These are phyloP conservation scores for Coniochaeta ligniaria DNA, from an alignment of 2,329 filamentous ascomycete species.

Conservation along the genomic window DNA sequence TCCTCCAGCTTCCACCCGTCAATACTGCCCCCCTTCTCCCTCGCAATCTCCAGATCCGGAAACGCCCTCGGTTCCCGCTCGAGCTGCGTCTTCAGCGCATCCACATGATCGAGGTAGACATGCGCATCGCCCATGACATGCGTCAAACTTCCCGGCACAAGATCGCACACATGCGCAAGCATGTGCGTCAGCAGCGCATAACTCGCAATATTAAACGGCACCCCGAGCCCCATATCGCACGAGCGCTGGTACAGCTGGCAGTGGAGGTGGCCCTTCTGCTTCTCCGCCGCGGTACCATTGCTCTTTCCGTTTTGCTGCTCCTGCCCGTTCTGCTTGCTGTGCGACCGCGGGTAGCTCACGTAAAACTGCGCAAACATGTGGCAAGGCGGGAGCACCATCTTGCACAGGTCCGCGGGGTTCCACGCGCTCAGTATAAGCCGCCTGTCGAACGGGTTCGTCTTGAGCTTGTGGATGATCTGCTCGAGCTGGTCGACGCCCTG, in stretches of 20 bases:
- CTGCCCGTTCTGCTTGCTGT: conserved; percentile 1
- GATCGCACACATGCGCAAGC: conserved; percentile 77
- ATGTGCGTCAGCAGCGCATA: conserved; percentile 95
- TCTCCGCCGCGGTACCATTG: conserved; percentile 11
- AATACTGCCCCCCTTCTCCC: conserved; percentile 64
- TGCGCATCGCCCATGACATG: conserved; percentile 99
- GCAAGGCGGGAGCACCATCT: conserved; percentile 90
- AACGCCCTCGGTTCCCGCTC: conserved; percentile 74
- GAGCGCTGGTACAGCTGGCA: conserved; percentile 89
- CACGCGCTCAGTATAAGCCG: conserved; percentile 87
- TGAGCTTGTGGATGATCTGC: conserved; percentile 82
- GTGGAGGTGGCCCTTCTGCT: conserved; percentile 63
- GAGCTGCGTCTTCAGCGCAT: conserved; percentile 76
- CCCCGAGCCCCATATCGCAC: conserved; percentile 94
- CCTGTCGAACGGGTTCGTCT: conserved; percentile 77
- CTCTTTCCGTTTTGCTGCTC: conserved; percentile 12
- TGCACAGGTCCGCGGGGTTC: conserved; percentile 80
- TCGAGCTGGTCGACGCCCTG: conserved; percentile 90
- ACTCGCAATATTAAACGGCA: conserved; percentile 95
- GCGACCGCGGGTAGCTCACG: conserved; percentile 61
- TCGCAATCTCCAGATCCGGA: conserved; percentile 66
- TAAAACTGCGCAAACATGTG: conserved; percentile 99
- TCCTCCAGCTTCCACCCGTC: conserved; percentile 89
- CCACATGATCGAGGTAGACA: conserved; percentile 87
- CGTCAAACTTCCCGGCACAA: conserved; percentile 80